A percentile compares a stretch with the other conserved stretches of the same genome.
Conservation (phyloP, 176 grass and related monocot species). For the Aegilops longissima region DNA sequence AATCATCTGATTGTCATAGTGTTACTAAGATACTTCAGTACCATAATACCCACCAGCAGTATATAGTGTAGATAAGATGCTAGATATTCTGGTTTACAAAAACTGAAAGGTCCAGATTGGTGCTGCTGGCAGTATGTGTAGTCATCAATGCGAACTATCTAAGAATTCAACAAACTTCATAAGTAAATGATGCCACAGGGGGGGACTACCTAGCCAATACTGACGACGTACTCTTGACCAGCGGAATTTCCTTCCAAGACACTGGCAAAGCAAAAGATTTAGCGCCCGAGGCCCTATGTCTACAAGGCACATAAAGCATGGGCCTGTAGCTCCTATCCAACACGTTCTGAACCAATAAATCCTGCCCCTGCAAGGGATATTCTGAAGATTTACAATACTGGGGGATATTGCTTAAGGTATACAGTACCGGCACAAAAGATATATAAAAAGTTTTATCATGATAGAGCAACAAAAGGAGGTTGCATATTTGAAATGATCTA, state of each 20-base stretch:
- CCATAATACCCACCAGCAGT: neutral
- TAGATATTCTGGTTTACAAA: conserved; percentile 17
- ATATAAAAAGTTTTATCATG: neutral
- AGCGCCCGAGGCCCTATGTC: conserved; percentile 39
- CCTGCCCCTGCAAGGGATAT: conserved; percentile 51
- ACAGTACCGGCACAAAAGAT: neutral
- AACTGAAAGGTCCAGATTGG: neutral
- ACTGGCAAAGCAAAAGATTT: conserved; percentile 58
- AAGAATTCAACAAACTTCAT: conserved; percentile 11
- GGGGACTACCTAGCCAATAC: conserved; percentile 63
- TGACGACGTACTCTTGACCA: conserved; percentile 67
- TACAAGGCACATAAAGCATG: conserved; percentile 42
- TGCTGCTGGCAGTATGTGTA: neutral
- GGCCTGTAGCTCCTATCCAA: conserved; percentile 54
- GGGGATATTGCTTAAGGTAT: neutral
- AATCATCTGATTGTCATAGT: neutral
- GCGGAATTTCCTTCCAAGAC: conserved; percentile 56
- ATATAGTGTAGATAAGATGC: neutral
- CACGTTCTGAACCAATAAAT: conserved; percentile 40
- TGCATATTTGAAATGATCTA: conserved; percentile 2
- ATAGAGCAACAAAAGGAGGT: neutral
- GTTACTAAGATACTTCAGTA: conserved; percentile 1
- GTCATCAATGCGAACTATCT: neutral
- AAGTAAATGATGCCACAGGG: conserved; percentile 22
- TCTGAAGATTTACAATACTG: conserved; percentile 14